phyloP scores from a whole-genome alignment of 257 asterid species.

The Osmanthus fragrans region DNA sequence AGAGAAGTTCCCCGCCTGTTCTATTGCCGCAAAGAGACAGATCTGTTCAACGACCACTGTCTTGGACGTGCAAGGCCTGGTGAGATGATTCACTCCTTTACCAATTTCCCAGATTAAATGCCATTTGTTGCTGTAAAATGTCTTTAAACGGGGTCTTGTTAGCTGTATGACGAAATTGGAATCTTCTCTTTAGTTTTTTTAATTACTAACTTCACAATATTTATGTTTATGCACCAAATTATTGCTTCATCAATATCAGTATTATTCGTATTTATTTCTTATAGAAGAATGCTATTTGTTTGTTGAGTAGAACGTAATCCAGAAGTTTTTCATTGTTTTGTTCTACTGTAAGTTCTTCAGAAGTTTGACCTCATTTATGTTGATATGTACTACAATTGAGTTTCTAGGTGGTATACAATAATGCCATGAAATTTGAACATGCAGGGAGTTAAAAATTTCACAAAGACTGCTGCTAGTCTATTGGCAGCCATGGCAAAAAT shows the following conservation, averaged over 20 bases:
- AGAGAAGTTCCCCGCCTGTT: conserved; percentile 94
- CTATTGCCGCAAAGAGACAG: conserved; percentile 80
- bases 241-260: neutral
- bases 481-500: conserved; percentile 82
- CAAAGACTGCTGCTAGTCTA: conserved; percentile 68
- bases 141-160: conserved; percentile 12
- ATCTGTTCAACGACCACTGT: conserved; percentile 83
- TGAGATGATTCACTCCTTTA: conserved; percentile 38
- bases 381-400: conserved; percentile 11
- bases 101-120: conserved; percentile 20
- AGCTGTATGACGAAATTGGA: conserved; percentile 13
- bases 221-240: conserved; percentile 5
- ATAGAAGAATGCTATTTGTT: conserved; percentile 3
- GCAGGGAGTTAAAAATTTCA: conserved; percentile 85
- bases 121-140: conserved; percentile 1
- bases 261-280: neutral
- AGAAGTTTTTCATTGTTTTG: neutral
- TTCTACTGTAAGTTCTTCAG: neutral
- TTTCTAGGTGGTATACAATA: conserved; percentile 13
- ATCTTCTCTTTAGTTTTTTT: conserved; percentile 5
- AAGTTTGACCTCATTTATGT: conserved; percentile 14
- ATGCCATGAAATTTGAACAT: conserved; percentile 23
- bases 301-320: neutral
- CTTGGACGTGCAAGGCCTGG: conserved; percentile 97
- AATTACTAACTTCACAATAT: neutral